Conservation (phyloP, 2,329 filamentous ascomycete species). For the Teratosphaeriaceae sp. region DNA sequence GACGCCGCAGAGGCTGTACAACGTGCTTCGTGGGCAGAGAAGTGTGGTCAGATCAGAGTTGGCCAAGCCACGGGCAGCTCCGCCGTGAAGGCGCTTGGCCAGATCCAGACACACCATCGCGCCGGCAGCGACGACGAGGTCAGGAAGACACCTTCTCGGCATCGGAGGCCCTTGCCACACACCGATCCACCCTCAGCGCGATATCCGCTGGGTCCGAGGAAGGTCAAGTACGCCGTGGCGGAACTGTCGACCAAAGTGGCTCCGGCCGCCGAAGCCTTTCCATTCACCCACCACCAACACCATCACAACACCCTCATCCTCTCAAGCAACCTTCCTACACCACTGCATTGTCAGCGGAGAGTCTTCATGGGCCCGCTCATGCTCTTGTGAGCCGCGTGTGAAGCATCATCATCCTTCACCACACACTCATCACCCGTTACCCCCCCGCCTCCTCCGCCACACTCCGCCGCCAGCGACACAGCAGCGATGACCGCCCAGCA, state of each 20-base stretch:
- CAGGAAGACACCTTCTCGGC: neutral
- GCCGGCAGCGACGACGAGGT: neutral
- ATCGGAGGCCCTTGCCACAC: slow-evolving; percentile 1
- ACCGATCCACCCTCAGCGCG: neutral
- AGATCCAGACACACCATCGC: neutral
- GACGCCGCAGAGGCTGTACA: too few species aligned
- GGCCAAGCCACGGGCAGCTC: neutral
- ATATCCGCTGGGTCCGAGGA: neutral
- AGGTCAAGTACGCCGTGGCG: neutral
- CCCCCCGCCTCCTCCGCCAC: neutral
- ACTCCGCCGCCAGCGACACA: neutral
- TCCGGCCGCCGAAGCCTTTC: neutral
- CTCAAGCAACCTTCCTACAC: neutral
- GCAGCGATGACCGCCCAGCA: slow-evolving; percentile 1
- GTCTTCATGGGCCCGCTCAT: neutral
- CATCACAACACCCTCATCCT: neutral
- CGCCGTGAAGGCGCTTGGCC: neutral
- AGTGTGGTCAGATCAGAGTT: neutral
- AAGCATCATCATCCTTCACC: neutral
- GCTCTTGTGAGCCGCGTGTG: neutral
- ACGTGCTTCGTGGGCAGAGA: neutral
- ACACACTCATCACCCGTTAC: neutral
- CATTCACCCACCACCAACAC: neutral
- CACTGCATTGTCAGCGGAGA: neutral
- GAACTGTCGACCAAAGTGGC: neutral